A percentile compares a stretch with the other conserved stretches of the same genome.
Conservation (phyloP, 2,329 filamentous ascomycete species). For the Fulvia fulva region DNA sequence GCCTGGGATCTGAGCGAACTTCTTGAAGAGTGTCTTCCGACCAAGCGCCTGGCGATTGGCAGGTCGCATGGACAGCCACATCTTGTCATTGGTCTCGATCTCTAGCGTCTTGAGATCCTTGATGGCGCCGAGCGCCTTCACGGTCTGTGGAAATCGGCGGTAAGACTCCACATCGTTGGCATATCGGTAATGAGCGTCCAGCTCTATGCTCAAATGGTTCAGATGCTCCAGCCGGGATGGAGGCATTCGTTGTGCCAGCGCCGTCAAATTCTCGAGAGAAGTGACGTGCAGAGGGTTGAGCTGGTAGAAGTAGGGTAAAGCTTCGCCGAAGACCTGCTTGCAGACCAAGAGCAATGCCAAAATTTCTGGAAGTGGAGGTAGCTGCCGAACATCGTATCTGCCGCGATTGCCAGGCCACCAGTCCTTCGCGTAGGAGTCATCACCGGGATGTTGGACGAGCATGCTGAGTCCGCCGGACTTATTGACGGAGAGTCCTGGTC, state of each 20-base stretch:
- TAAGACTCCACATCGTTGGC: neutral
- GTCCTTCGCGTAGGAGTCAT: neutral
- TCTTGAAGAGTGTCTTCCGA: neutral
- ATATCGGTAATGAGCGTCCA: neutral
- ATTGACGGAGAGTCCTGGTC: neutral
- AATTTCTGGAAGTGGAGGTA: neutral
- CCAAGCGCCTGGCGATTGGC: neutral
- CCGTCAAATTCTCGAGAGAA: neutral
- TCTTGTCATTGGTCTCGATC: neutral
- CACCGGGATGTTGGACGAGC: neutral
- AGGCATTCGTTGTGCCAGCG: neutral
- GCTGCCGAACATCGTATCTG: neutral
- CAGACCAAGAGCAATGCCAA: neutral
- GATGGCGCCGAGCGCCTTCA: neutral
- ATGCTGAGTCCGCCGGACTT: neutral
- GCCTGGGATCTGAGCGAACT: neutral
- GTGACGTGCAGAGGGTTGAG: neutral
- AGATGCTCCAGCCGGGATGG: neutral
- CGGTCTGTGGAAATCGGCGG: neutral
- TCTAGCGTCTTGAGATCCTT: neutral
- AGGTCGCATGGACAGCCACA: neutral
- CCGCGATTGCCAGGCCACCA: neutral
- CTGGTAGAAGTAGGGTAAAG: neutral
- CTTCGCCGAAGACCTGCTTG: neutral
- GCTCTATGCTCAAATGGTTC: neutral